Percentiles rank a stretch among this genome's conserved stretches.
Conservation (phyloP, 331 rosid genomes). For the Pyrus hybrid region DNA sequence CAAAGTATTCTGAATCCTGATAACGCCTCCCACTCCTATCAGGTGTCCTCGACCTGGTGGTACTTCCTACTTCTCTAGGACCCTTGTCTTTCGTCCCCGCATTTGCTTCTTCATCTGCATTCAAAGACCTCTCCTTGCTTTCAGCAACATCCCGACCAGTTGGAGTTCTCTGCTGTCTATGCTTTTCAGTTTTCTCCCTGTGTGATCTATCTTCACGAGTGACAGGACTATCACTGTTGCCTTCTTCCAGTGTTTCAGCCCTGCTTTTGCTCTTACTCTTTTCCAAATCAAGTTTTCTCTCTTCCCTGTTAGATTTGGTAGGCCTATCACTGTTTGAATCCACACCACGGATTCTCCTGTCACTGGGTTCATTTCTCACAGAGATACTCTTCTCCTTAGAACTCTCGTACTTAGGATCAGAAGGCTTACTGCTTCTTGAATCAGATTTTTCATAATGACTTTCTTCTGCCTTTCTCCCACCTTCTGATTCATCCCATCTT, state of each 20-base stretch:
- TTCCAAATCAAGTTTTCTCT: slow-evolving; percentile 55
- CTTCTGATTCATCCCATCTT: slow-evolving; percentile 87
- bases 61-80: slow-evolving; percentile 40
- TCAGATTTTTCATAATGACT: slow-evolving; percentile 50
- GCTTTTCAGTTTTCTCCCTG: slow-evolving; percentile 56
- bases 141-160: slow-evolving; percentile 46
- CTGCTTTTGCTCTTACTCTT: slow-evolving; percentile 60
- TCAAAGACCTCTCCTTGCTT: slow-evolving; percentile 41
- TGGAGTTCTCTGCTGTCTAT: slow-evolving; percentile 50
- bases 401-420: slow-evolving; percentile 49
- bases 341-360: slow-evolving; percentile 37
- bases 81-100: slow-evolving; percentile 46
- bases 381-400: slow-evolving; percentile 56
- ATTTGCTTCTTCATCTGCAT: slow-evolving; percentile 47
- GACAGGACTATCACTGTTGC: slow-evolving; percentile 30
- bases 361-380: slow-evolving; percentile 55
- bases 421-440: slow-evolving; percentile 39
- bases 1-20: slow-evolving; percentile 53
- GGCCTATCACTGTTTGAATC: slow-evolving; percentile 50
- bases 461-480: slow-evolving; percentile 41
- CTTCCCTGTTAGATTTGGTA: slow-evolving; percentile 53
- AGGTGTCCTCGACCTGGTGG: slow-evolving; percentile 62
- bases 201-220: slow-evolving; percentile 45
- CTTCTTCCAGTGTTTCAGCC: slow-evolving; percentile 49
- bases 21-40: slow-evolving; percentile 56